These are phyloP conservation scores for Hysterium pulicare DNA, from an alignment of 2,329 filamentous ascomycete species.

Conservation along the genomic window DNA sequence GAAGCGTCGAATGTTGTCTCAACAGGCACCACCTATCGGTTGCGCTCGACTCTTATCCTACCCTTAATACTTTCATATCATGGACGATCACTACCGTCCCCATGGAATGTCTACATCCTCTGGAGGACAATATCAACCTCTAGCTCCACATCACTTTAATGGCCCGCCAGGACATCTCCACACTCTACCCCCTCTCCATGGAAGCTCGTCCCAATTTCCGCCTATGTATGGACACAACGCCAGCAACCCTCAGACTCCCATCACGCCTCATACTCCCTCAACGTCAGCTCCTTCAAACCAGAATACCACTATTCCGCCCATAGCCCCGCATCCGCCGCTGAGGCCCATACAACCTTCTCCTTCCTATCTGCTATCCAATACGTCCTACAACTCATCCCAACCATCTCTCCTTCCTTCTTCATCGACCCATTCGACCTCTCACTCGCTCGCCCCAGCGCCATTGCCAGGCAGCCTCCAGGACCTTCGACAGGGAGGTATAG, in stretches of 20 bases:
- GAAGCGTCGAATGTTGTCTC: constrained; percentile 31
- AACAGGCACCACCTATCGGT: constrained; percentile 27
- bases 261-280: constrained; percentile 36
- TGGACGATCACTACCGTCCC: constrained; percentile 39
- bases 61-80: constrained; percentile 20
- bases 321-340: constrained; percentile 33
- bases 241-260: constrained; percentile 38
- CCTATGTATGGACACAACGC: constrained; percentile 32
- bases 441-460: constrained; percentile 23
- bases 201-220: constrained; percentile 24
- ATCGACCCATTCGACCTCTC: constrained; percentile 30
- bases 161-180: constrained; percentile 28
- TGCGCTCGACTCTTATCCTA: constrained; percentile 22
- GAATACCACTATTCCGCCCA: constrained; percentile 30
- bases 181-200: constrained; percentile 35
- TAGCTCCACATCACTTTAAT: constrained; percentile 30
- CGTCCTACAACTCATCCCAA: constrained; percentile 33
- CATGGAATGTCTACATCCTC: constrained; percentile 22
- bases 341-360: constrained; percentile 37
- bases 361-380: constrained; percentile 29
- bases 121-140: constrained; percentile 26
- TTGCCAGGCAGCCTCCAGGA: constrained; percentile 34
- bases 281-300: constrained; percentile 26
- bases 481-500: constrained; percentile 39
- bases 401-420: constrained; percentile 31